Evolutionary conservation across 306 rosid genomes (phyloP).

Genomic region (Fragaria ananassa): DNA sequence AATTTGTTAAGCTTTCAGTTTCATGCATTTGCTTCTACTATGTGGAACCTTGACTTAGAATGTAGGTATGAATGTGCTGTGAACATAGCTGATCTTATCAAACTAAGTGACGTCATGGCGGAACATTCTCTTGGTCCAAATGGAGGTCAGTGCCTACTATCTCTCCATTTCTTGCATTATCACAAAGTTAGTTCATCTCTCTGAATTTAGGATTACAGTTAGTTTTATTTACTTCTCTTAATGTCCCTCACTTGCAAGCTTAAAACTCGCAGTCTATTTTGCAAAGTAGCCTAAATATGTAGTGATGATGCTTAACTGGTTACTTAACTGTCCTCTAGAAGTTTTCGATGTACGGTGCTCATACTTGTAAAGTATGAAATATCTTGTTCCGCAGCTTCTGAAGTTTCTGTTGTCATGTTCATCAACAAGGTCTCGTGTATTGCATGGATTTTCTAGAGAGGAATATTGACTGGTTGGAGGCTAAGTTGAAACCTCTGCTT

Average conservation of each 20-base stretch:
- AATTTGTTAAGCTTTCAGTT: background rate
- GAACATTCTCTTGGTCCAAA: slow-evolving; percentile 93
- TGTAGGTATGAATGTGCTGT: slow-evolving; percentile 78
- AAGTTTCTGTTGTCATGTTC: slow-evolving; percentile 28
- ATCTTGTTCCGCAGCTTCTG: slow-evolving; percentile 3
- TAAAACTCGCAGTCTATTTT: background rate
- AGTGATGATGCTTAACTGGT: background rate
- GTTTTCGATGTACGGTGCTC: background rate
- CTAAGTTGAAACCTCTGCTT: slow-evolving; percentile 73
- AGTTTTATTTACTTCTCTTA: too few species aligned
- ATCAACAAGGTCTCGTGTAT: slow-evolving; percentile 69
- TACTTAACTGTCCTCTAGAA: background rate
- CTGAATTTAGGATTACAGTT: background rate
- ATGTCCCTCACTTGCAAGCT: background rate
- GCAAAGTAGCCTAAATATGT: background rate
- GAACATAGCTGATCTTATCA: slow-evolving; percentile 77
- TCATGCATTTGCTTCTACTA: slow-evolving; percentile 13
- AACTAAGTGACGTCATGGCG: slow-evolving; percentile 74
- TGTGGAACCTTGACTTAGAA: slow-evolving; percentile 37
- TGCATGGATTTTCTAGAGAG: slow-evolving; percentile 97
- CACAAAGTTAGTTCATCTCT: background rate
- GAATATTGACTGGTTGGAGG: slow-evolving; percentile 86
- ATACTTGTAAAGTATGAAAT: slow-evolving; percentile 7
- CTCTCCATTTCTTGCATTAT: background rate
- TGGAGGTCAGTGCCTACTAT: slow-evolving; percentile 51